These are phyloP conservation scores for Tulasnella sp. DNA, from an alignment of 768 basidiomycete genomes.

Conservation along the genomic window DNA sequence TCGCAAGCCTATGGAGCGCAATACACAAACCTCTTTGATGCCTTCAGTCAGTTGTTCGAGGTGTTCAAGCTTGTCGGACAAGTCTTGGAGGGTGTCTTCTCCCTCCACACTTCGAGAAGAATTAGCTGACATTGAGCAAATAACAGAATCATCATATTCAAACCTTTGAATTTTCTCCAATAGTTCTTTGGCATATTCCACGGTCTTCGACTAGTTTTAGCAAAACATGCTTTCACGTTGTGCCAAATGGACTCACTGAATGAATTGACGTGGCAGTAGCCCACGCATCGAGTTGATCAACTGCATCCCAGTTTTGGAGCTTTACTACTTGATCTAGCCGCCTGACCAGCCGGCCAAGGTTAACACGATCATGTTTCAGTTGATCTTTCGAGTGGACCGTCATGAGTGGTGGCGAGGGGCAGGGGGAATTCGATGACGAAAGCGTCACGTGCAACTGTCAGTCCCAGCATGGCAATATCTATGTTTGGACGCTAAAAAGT, in stretches of 20 bases:
- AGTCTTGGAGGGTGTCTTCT: neutral
- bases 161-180: slow-evolving; percentile 36
- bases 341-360: slow-evolving; percentile 47
- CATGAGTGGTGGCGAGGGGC: slow-evolving; percentile 3
- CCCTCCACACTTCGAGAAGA: no score
- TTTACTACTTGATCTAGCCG: slow-evolving; percentile 41
- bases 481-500: no score
- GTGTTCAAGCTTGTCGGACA: no score
- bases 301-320: no score
- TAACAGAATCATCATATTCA: neutral
- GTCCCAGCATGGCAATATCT: no score
- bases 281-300: slow-evolving; percentile 3
- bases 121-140: neutral
- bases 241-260: neutral
- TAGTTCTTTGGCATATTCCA: slow-evolving; percentile 45
- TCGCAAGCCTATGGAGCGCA: no score
- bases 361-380: slow-evolving; percentile 48
- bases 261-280: slow-evolving; percentile 8
- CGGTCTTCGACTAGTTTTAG: slow-evolving; percentile 22
- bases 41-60: no score
- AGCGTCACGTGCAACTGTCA: no score
- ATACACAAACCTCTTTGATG: no score
- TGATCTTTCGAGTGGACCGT: slow-evolving; percentile 7
- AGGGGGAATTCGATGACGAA: no score
- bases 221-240: neutral